Base-by-base conservation (phyloP, 2,329 filamentous ascomycete genomes). In the Pestalotiopsis sp. region DNA sequence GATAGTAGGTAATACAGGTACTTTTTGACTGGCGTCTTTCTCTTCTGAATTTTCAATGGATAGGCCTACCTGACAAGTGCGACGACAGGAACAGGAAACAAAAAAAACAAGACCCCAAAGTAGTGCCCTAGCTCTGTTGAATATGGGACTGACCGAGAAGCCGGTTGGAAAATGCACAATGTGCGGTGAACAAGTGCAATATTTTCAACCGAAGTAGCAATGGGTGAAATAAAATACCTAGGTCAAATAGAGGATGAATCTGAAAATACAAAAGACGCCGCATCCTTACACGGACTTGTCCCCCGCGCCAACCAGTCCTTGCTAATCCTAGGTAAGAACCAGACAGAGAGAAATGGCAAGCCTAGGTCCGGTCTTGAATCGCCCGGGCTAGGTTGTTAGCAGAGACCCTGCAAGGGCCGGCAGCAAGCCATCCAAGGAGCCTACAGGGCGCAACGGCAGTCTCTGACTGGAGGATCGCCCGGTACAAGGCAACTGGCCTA, bases 141-240 rank as follows among this genome's bases (percentile, higher is more conserved):
- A 36, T 36, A 36, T 36, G 31, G 31, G 7, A 36, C 27, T 27
- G 23, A 13, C 57, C 62, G 41, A 63, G 66, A n/a, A 36, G 39
- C 31, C 14, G 36, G 25, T 41, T 71, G 56, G 23, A 59, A 31
- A 20, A 61, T 52, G 52, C 64, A 59, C 64, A 31, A 66, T 38
- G 64, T 66, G 63, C 64, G 64, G 64, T 66, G 64, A 66, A 66
- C 64, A 66, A 65, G 73, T 74, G 80, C 81, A 80, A 82, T 80
- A 72, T 83, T 81, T 83, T 81, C 81, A 83, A 83, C 81, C 82
- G 20, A n/a, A 52, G 17, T 52, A 52, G 17, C 6, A 7, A n/a
- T 45, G 12, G 41, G 41, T 17, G 17, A 52, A 52, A 52, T 7
- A 52, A 52, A 52, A 52, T 52, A 52, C 45, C 31, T 36, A 36